phyloP scores from a whole-genome alignment of 1,139 yeast genomes.

The Candida buenavistaensis region DNA sequence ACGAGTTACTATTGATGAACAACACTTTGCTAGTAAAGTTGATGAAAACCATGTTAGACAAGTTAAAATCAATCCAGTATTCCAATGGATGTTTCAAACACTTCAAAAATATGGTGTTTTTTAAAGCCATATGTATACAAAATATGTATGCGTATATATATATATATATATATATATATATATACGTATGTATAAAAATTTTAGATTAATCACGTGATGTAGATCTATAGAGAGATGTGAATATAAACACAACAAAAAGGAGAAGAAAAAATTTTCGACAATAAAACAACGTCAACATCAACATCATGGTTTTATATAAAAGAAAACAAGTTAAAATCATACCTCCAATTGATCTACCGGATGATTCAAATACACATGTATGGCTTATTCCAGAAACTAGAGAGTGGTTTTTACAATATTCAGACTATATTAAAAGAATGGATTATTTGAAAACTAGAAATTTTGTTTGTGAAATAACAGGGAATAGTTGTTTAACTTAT shows the following conservation, averaged over 20 bases:
- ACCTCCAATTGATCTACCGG: slow-evolving; percentile 57
- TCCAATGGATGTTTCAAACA: slow-evolving; percentile 26
- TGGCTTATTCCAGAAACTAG: slow-evolving; percentile 82
- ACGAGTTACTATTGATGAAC: slow-evolving; percentile 22
- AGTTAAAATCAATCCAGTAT: slow-evolving; percentile 18
- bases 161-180: background rate
- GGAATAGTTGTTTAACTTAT: slow-evolving; percentile 86
- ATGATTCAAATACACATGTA: slow-evolving; percentile 53
- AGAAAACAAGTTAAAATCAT: slow-evolving; percentile 65
- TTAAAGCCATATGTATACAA: slow-evolving; percentile 12
- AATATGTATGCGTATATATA: background rate
- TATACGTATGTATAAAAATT: background rate
- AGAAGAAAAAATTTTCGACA: no score
- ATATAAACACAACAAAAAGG: no score
- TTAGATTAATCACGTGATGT: background rate
- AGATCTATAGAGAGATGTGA: background rate
- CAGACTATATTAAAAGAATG: slow-evolving; percentile 66
- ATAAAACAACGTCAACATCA: no score
- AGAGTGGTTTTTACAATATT: slow-evolving; percentile 82
- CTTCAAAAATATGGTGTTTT: slow-evolving; percentile 36
- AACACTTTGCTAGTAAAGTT: slow-evolving; percentile 24
- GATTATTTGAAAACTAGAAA: slow-evolving; percentile 73
- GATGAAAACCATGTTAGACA: slow-evolving; percentile 23
- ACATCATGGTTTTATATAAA: slow-evolving; percentile 63
- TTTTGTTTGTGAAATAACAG: slow-evolving; percentile 95